A percentile compares a stretch with the other conserved stretches of the same genome.
Conservation (phyloP, 176 grass and related monocot species). For the Avena insularis region DNA sequence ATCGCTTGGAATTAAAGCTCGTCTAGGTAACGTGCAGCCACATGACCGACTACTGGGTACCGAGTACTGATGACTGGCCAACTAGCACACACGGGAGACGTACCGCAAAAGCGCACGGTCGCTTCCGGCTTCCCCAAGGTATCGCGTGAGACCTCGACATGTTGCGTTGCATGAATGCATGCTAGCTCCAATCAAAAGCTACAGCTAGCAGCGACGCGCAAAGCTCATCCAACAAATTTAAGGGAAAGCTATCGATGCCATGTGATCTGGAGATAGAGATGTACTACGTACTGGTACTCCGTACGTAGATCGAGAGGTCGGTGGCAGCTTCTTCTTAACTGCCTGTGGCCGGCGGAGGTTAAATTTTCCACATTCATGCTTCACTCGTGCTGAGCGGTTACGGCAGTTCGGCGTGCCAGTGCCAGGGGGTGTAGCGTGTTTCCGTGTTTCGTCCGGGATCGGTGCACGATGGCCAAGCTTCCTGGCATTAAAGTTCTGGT, state of each 20-base stretch:
- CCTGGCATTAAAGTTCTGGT: neutral
- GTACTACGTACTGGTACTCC: too few species aligned
- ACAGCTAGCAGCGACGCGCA: neutral
- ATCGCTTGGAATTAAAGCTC: too few species aligned
- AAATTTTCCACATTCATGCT: neutral
- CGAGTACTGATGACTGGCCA: too few species aligned
- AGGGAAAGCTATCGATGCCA: neutral
- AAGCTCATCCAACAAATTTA: neutral
- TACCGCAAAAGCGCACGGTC: too few species aligned
- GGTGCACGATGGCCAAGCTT: neutral
- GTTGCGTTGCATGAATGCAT: conserved; percentile 3
- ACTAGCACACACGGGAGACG: too few species aligned
- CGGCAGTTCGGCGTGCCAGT: neutral
- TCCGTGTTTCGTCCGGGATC: neutral
- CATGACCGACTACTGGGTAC: too few species aligned
- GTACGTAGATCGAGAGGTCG: neutral
- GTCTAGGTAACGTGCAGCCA: too few species aligned
- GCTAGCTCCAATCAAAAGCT: neutral
- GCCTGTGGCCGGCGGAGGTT: neutral
- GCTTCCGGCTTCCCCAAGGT: too few species aligned
- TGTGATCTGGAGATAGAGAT: neutral
- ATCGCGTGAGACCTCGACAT: too few species aligned
- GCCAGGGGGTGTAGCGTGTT: neutral
- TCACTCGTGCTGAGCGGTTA: neutral
- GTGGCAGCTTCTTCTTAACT: conserved; percentile 26